Base-by-base conservation (phyloP, 1,284 basidiomycete genomes). In the Stygiomarasmius scandens region DNA sequence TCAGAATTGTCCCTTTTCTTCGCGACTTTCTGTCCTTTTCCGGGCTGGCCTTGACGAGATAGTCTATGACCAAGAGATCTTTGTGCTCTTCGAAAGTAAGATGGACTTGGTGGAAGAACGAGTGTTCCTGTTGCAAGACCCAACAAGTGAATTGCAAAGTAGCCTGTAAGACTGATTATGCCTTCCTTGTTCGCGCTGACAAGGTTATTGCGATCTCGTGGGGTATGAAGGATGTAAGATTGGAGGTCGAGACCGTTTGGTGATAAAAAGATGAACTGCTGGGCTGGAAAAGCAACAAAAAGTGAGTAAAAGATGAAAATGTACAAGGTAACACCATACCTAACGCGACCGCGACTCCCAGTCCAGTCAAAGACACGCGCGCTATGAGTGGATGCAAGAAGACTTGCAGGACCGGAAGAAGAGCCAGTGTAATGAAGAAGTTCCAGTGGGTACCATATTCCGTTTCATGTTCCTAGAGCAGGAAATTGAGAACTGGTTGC, bases 361-460 rank as follows among this genome's bases (percentile, higher is more conserved):
- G 63, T 0, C 86, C 63, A 1, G 86, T 84, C 54, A 92, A 81
- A 0, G 89, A 83, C 2, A 88, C 55, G 16, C 69, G 69, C 11
- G 74, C 68, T 36, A 92, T 81, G 5, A 92, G 49, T 0, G 90
- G 89, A 58, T 90, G 86, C 6, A 94, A 69, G 0, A 87, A 56
- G 0, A 90, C 83, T 62, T 94, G 89, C 5, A 93, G 72, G 0
- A 92, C 70, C 0, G 96, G 96, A 2, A 98, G 71, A 1, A 93
- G 61, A 0, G 88, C 94, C 12, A 99, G 79, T 0, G 97, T 98
- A 66, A 98, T 84, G 81, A 99, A 99, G 73, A 99, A 99, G 71
- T 99, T 99, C 97, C 97, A 99, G 68, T 98, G 96, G 0, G 88
- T 87, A 1, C 97, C 97, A 64, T 99, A 99, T 75, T 99, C 96